Evolutionary conservation across 176 grass and related monocot species (phyloP), one percentile per base, ranked within the genome.

Genomic region (Raddia distichophylla): DNA sequence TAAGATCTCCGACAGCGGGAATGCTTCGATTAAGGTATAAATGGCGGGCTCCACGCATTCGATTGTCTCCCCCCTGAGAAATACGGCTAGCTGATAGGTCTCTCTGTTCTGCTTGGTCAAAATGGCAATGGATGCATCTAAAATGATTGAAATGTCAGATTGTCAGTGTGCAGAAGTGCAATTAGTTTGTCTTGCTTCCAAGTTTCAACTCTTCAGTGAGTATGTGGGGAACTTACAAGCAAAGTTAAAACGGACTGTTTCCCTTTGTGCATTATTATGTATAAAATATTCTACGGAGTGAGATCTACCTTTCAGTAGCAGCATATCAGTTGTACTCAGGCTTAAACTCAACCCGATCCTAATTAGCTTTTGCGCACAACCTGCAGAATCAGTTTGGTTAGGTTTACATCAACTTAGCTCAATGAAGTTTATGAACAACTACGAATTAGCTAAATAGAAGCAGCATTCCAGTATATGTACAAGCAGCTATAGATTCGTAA

Each of bases 21-120:
- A 60, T 71, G 94, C 94, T 60, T 92, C 90, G 40, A 80, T 97
- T 90, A 80, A 90, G 94, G 94, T 97, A 90, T 14, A 47, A 6
- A 7, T 7, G 2, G 9, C 8, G 53, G 35, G 37, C 54, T 48
- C 70, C 73, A 12, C 47, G 44, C 16, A 53, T 76, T 82, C 1
- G 33, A 33, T 52, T 43, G 62, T 69, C 45, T 20, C 33, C 34
- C 6, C 60, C 7, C 9, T 1, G 34, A 15, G 60, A 34, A 9
- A 52, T 15, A 12, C 2, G 17, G 34, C 13, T 69, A 61, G 54
- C 16, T 82, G 16, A 16, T 17, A 64, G 6, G 37, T 22, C 22
- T 2, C 2, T 64, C 15, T 45, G 19, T 46, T 59, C 18, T 75
- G 57, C n/a, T 47, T 52, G 34, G 17, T 65, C 47, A 64, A 64